Base-by-base conservation (phyloP, 2,329 filamentous ascomycete genomes). In the Botrytis fragariae region DNA sequence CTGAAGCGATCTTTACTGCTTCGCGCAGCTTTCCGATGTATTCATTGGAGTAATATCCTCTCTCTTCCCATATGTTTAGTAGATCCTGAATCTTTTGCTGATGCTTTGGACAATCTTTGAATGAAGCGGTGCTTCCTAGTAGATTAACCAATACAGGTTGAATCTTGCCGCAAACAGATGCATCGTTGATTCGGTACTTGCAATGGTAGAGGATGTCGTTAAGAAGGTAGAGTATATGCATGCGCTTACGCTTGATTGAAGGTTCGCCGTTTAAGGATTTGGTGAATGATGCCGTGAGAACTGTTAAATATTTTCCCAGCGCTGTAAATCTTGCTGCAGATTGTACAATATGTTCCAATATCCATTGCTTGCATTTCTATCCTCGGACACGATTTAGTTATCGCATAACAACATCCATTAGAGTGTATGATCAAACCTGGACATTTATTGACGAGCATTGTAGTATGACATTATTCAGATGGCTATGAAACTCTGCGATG, bases 351-450 rank as follows among this genome's bases (percentile, higher is more conserved):
- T 94, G 89, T 78, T 87, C 87, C 80, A 94, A 83, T 79, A 95
- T 91, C 93, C 93, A 97, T 83, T 88, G 86, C 88, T 95, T 97
- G 88, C 93, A 95, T 86, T 89, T 92, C 94, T 97, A 89, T 84
- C 77, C 78, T 81, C 80, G 76, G 74, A 78, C 77, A 82, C 77
- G 76, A 78, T 82, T 82, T 82, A 81, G 81, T 79, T 78, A 81
- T 81, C 80, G 76, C 74, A 74, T 79, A 73, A 77, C 77, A 69
- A 77, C 69, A 77, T 74, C 74, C 74, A 76, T 76, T 75, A 80
- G 79, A 79, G 76, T 80, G 77, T 79, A 78, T 80, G 77, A 79
- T 79, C 80, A 94, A 93, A 96, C 93, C 93, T 96, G 93, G 87
- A 96, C 91, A 86, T 95, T 94, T 86, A 86, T 84, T 80, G 90